Evolutionary conservation across 805 yeast species (phyloP), one percentile per base, ranked within the genome.

Genomic region (Candida xyloterini): DNA sequence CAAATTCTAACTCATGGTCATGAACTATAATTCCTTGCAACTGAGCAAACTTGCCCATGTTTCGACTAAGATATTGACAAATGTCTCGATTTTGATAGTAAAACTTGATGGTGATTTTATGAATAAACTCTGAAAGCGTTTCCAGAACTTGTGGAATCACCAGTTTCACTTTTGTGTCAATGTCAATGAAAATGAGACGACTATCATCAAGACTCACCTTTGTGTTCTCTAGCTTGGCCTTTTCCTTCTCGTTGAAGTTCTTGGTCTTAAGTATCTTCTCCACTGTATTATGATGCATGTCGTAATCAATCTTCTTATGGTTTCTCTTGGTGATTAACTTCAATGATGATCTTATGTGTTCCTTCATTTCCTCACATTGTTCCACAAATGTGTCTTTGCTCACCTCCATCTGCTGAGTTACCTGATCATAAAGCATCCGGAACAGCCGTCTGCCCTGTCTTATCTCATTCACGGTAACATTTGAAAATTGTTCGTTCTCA

Each of bases 91-190:
- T 69, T 25, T 67, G 63, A 46, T 60, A 65, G 27, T 72, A 52
- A 1, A 67, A 38, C 45, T 67, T 61, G 33, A 66, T 56, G 1
- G 73, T 57, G 10, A 76, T 42, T 36, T 62, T 60, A 32, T 66
- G 72, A 9, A 75, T 55, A 43, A 74, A 75, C 47, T 76, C 82
- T 25, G 76, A 74, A 31, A 75, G 48, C 13, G 68, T 63, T 3
- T 62, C 57, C 33, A 73, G 52, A 3, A 67, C 63, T 46, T 73
- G 76, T 1, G 82, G 82, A 6, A 74, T 54, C 3, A 70, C 50
- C 4, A 66, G 31, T 34, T 62, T 64, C n/a, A 67, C 53, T 38
- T 70, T 71, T 15, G 59, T 61, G 47, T 72, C 70, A 14, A 70
- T 47, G 15, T 65, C 65, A 11, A 52, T 48, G 43, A 57, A 73